A percentile compares a stretch with the other conserved stretches of the same genome.
Conservation (phyloP, 2,329 filamentous ascomycete species). For the Massarina eburnea region DNA sequence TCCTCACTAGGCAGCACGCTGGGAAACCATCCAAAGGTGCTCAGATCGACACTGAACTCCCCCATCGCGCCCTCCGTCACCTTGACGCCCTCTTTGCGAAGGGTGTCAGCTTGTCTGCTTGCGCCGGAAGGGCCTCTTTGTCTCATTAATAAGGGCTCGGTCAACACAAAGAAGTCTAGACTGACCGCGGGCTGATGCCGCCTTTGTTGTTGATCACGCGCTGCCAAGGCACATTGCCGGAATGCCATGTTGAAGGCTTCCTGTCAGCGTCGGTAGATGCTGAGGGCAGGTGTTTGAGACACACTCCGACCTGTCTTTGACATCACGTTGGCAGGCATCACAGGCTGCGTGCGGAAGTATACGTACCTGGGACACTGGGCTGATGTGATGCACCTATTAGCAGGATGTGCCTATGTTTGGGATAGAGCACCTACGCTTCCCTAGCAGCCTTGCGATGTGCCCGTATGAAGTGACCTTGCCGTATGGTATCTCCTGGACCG, state of each 20-base stretch:
- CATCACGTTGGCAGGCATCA: conserved; percentile 50
- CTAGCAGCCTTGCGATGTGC: conserved; percentile 72
- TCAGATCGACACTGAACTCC: conserved; percentile 51
- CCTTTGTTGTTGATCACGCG: conserved; percentile 87
- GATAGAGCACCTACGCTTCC: conserved; percentile 61
- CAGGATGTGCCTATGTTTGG: conserved; percentile 8
- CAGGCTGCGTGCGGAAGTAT: conserved; percentile 9
- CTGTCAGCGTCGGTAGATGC: conserved; percentile 45
- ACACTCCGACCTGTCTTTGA: conserved; percentile 78
- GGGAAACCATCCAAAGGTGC: conserved; percentile 55
- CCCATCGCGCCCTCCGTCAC: conserved; percentile 50
- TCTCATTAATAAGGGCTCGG: conserved; percentile 23
- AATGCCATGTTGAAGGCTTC: conserved; percentile 61
- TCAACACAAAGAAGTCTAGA: conserved; percentile 13
- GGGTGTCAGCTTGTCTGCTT: conserved; percentile 48
- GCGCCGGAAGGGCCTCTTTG: conserved; percentile 49
- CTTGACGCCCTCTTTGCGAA: conserved; percentile 51
- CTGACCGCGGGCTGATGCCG: conserved; percentile 78
- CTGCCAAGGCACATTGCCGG: conserved; percentile 88
- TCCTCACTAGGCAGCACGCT: conserved; percentile 52
- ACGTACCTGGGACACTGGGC: conserved; percentile 52
- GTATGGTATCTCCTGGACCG: conserved; percentile 78
- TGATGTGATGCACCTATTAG: conserved; percentile 29
- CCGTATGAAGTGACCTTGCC: conserved; percentile 89
- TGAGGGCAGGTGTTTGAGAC: conserved; percentile 79